These are phyloP conservation scores for Linnemannia schmuckeri DNA, from an alignment of 192 early-diverging fungal genomes.

Conservation along the genomic window DNA sequence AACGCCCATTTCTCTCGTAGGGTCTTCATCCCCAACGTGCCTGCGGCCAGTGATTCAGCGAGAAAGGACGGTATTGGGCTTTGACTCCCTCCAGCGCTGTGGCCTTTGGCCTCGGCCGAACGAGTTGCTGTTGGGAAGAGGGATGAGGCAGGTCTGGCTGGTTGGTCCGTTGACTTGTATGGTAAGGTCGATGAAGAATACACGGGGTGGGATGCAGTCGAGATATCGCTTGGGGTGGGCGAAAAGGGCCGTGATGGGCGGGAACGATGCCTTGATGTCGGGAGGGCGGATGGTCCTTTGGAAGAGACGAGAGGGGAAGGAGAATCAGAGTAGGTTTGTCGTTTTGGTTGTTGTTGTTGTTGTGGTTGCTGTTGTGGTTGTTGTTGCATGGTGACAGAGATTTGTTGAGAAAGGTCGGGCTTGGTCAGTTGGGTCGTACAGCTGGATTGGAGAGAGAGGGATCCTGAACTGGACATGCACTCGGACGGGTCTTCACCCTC, in stretches of 20 bases:
- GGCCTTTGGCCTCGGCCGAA: constrained; percentile 34
- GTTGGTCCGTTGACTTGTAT: constrained; percentile 1
- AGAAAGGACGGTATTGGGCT: constrained; percentile 51
- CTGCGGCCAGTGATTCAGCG: constrained; percentile 36
- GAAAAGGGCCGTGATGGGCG: constrained; percentile 16
- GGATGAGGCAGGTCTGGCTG: not conserved
- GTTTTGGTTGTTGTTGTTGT: constrained; percentile 10
- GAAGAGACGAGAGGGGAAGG: not conserved
- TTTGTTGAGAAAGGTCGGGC: constrained; percentile 15
- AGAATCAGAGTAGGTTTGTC: constrained; percentile 7
- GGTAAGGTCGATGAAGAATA: not conserved
- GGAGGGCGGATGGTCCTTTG: not conserved
- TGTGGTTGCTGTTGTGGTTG: not conserved
- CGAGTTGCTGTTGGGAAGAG: not conserved
- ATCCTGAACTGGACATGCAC: constrained; percentile 34
- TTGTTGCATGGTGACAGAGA: not conserved
- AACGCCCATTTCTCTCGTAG: constrained; percentile 48
- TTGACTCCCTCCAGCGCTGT: constrained; percentile 14
- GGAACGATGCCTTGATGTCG: constrained; percentile 19
- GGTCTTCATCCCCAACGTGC: constrained; percentile 44
- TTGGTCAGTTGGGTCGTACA: constrained; percentile 32
- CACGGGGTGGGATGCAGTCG: constrained; percentile 13
- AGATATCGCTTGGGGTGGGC: constrained; percentile 17
- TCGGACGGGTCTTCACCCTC: constrained; percentile 21
- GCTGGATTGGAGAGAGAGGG: constrained; percentile 26